Evolutionary conservation across 1,139 yeast genomes (phyloP), one percentile per base, ranked within the genome.

Genomic region (Hansenula anomala): DNA sequence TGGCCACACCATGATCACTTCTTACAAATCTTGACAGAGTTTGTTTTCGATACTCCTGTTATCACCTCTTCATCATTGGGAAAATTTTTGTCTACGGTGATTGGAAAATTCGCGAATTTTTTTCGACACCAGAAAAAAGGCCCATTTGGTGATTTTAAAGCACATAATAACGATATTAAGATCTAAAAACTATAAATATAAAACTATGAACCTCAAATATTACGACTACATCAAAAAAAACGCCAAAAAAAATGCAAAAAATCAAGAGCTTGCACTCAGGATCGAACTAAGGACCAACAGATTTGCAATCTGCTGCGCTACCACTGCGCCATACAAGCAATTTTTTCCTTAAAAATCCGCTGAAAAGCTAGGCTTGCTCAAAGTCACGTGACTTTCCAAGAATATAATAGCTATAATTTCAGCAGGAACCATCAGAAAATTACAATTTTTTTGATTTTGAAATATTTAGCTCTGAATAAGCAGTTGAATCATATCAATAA

Each of bases 301-400:
- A 80, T 80, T 80, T 80, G 88, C 87, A 80, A 80, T 80, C 87
- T 80, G 83, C 85, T 80, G 86, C 88, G 86, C 86, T 80, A 80
- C 87, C 87, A 76, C 87, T 80, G 86, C 85, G 87, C 87, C 86
- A 80, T 69, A 73, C 80, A 75, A 75, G 82, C 84, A 23, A 17
- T 51, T 30, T 20, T 7, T 33, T 11, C 4, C 17, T n/a, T 4
- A 10, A 7, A 24, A 6, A 14, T 10, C 7, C n/a, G 20, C 6
- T 30, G 11, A 16, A 14, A 4, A 16, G 2, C 2, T 22, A 6
- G 8, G 18, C 9, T 9, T 3, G 8, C 6, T 6, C 6, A 4
- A 6, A 11, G 20, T 30, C 33, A 30, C 33, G 33, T 30, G 33
- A 30, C 24, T 7, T 18, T 16, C n/a, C n/a, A n/a, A n/a, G n/a